Base-by-base conservation (phyloP, 495 filamentous ascomycete genomes). In the Penicillium ucsense region DNA sequence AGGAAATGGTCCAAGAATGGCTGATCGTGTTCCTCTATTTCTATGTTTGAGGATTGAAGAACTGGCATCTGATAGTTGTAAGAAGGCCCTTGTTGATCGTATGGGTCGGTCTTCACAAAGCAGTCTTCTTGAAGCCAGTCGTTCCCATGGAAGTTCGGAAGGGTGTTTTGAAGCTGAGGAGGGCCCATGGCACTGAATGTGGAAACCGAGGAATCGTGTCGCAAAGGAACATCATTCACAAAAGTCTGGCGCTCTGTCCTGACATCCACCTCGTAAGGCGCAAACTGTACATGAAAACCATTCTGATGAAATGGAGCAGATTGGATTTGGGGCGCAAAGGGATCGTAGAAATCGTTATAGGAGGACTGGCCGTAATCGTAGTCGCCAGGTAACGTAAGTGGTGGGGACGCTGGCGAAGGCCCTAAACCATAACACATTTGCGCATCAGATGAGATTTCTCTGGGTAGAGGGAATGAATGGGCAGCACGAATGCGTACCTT, bases 191-290 rank as follows among this genome's bases (percentile, higher is more conserved):
- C 85, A 73, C 81, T 92, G 72, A 94, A 95, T 10, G 88, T 94
- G 1, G 88, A 90, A 11, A 84, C 80, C 5, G 84, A 83, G 3
- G 88, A 92, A 58, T 96, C 88, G 45, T 84, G 75, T 20, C 89
- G 74, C 12, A 88, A 81, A 3, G 85, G 88, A 41, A 95, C 76
- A 63, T 94, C 88, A 55, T 96, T 88, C 59, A 98, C 80, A 63
- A 87, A 97, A 67, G 89, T 91, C 60, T 97, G 89, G 51, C 89
- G 78, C 66, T 95, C 89, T 1, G 92, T 96, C 75, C 86, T 89
- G 70, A 96, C 84, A 63, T 98, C 92, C 48, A 96, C 83, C 62
- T 96, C 91, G 60, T 94, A 96, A 0, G 89, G 88, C n/a, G n/a
- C n/a, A n/a, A n/a, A n/a, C n/a, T n/a, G n/a, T n/a, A n/a, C n/a